Evolutionary conservation across 2,329 filamentous ascomycete species (phyloP).

Genomic region (Phialophora tarda): DNA sequence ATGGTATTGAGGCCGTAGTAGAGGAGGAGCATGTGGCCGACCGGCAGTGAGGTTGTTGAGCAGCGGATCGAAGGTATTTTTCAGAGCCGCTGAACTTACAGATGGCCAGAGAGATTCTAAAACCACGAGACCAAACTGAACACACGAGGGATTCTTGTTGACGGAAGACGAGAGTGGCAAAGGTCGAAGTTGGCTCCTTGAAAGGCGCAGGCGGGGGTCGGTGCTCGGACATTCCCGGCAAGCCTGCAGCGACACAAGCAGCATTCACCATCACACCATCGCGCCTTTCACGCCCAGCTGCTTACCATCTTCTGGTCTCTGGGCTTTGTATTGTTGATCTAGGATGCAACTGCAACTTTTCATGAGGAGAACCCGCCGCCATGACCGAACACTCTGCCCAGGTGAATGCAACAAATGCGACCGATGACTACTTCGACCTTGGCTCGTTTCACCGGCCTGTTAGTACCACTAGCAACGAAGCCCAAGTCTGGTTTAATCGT

Average conservation of each 20-base stretch:
- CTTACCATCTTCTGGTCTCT: background rate
- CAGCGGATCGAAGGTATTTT: background rate
- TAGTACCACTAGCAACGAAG: slow-evolving; percentile 41
- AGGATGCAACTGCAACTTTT: background rate
- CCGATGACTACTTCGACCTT: slow-evolving; percentile 45
- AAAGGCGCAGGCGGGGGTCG: background rate
- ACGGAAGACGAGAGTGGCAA: background rate
- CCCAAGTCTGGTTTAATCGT: slow-evolving; percentile 49
- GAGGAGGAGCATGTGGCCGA: background rate
- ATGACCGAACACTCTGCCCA: background rate
- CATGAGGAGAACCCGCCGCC: background rate
- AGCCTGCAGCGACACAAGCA: background rate
- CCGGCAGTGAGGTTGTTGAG: background rate
- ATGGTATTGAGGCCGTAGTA: background rate
- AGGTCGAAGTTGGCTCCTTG: background rate
- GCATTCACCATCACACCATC: background rate
- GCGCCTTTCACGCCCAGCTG: background rate
- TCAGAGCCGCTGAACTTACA: background rate
- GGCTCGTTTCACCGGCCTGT: slow-evolving; percentile 47
- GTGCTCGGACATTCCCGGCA: background rate
- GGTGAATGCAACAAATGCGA: background rate
- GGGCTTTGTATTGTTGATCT: background rate
- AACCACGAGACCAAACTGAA: background rate
- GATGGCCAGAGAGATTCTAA: background rate
- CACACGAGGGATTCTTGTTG: background rate